These are phyloP conservation scores for Juglanconis sp. DNA, from an alignment of 2,329 filamentous ascomycete genomes.

Conservation along the genomic window DNA sequence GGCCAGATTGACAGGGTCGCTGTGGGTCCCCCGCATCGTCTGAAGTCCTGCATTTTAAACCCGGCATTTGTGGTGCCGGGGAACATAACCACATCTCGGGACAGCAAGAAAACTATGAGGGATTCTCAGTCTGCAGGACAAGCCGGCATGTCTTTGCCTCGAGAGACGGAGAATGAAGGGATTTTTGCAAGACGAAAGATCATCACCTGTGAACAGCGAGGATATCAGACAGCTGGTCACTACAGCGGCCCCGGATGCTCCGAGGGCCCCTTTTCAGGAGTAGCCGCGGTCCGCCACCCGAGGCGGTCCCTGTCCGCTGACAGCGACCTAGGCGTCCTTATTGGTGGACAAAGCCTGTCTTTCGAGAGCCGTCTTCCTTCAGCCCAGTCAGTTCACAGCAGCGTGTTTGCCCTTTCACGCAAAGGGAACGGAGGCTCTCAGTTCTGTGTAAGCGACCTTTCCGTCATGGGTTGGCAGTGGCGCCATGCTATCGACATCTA, in stretches of 20 bases:
- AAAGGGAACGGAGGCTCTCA: neutral
- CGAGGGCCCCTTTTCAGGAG: neutral
- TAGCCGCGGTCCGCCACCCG: conserved; percentile 9
- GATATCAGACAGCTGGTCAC: neutral
- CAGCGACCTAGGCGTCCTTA: neutral
- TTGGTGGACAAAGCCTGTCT: conserved; percentile 14
- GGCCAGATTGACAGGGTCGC: neutral
- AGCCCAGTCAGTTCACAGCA: neutral
- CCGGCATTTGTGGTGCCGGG: neutral
- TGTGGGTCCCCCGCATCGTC: neutral
- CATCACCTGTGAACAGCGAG: neutral
- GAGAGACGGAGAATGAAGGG: neutral
- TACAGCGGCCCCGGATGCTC: neutral
- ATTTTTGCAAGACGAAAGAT: neutral
- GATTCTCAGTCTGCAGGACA: neutral
- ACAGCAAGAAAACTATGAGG: neutral
- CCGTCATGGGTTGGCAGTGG: neutral
- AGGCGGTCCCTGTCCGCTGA: neutral
- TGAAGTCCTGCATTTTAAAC: neutral
- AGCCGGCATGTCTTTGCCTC: neutral
- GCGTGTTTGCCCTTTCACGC: neutral
- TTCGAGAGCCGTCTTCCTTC: neutral
- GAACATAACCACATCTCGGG: neutral
- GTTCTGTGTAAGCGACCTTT: neutral
- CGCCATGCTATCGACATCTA: neutral